phyloP scores from a whole-genome alignment of 2,329 filamentous ascomycete species.

The Alternaria hordeiaustralica region DNA sequence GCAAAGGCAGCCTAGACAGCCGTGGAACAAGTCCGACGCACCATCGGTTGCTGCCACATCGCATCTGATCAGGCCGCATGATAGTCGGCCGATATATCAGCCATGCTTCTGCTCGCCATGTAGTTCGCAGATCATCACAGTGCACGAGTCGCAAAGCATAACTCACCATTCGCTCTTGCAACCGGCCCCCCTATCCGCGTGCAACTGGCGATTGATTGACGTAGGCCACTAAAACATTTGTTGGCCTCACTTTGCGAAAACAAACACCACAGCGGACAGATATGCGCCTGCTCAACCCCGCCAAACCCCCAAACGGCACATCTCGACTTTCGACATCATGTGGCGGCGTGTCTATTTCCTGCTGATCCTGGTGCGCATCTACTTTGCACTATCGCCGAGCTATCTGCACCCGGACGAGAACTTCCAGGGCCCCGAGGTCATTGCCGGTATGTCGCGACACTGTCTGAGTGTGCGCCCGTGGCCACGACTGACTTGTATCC shows the following conservation, averaged over 20 bases:
- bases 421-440: conserved; percentile 97
- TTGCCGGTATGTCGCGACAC: conserved; percentile 70
- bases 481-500: conserved; percentile 20
- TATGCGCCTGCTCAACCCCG: conserved; percentile 39
- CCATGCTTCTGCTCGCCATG: conserved; percentile 20
- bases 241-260: conserved; percentile 25
- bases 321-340: conserved; percentile 62
- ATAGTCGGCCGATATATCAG: conserved; percentile 14
- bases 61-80: conserved; percentile 30
- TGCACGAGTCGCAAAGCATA: conserved; percentile 14
- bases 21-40: conserved; percentile 17
- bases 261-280: conserved; percentile 27
- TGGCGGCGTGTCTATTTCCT: conserved; percentile 90
- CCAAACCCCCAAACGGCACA: conserved; percentile 18
- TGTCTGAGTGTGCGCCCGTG: background rate
- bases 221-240: conserved; percentile 30
- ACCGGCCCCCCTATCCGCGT: conserved; percentile 31
- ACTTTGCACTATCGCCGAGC: conserved; percentile 92
- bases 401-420: conserved; percentile 99
- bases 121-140: conserved; percentile 10
- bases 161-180: conserved; percentile 4
- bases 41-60: conserved; percentile 16
- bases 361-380: conserved; percentile 84
- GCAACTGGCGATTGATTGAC: conserved; percentile 31
- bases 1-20: conserved; percentile 15